Conservation (phyloP, 2,329 filamentous ascomycete genomes). For the Byssoonygena ceratinophila region DNA sequence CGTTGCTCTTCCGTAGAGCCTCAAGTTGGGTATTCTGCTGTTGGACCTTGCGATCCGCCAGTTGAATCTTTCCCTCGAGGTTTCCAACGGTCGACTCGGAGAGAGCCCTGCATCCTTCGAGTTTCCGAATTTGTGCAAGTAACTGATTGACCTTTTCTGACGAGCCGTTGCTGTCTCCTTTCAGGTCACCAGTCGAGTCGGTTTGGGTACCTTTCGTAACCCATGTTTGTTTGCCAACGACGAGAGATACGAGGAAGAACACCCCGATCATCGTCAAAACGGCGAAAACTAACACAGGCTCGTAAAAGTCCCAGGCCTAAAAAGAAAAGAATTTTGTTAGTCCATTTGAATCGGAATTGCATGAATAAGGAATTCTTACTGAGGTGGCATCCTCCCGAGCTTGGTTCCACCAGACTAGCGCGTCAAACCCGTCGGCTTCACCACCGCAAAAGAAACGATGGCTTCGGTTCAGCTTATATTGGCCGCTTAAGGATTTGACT, state of each 20-base stretch:
- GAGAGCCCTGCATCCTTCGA: slow-evolving; percentile 7
- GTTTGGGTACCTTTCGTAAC: not conserved
- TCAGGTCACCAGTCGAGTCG: slow-evolving; percentile 8
- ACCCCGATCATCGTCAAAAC: slow-evolving; percentile 1
- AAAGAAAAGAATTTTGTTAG: not conserved
- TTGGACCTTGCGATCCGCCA: slow-evolving; percentile 3
- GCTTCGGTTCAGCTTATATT: slow-evolving; percentile 7
- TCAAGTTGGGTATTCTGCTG: slow-evolving; percentile 6
- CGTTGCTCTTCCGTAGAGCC: slow-evolving; percentile 3
- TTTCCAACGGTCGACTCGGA: slow-evolving; percentile 1
- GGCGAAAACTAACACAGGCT: slow-evolving; percentile 5
- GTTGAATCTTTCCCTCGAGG: slow-evolving; percentile 1
- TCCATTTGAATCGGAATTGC: not conserved
- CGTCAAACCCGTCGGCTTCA: slow-evolving; percentile 5
- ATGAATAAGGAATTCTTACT: slow-evolving; percentile 6
- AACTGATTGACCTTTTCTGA: slow-evolving; percentile 11
- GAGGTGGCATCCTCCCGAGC: not conserved
- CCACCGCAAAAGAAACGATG: slow-evolving; percentile 11
- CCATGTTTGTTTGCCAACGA: not conserved
- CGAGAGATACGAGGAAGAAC: not conserved
- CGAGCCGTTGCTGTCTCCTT: slow-evolving; percentile 4
- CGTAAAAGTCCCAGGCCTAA: slow-evolving; percentile 12
- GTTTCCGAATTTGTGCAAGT: slow-evolving; percentile 8
- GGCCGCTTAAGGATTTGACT: not conserved
- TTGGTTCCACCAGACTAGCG: slow-evolving; percentile 4